Evolutionary conservation across 2,329 filamentous ascomycete genomes (phyloP).

Genomic region (Phyllachora maydis): DNA sequence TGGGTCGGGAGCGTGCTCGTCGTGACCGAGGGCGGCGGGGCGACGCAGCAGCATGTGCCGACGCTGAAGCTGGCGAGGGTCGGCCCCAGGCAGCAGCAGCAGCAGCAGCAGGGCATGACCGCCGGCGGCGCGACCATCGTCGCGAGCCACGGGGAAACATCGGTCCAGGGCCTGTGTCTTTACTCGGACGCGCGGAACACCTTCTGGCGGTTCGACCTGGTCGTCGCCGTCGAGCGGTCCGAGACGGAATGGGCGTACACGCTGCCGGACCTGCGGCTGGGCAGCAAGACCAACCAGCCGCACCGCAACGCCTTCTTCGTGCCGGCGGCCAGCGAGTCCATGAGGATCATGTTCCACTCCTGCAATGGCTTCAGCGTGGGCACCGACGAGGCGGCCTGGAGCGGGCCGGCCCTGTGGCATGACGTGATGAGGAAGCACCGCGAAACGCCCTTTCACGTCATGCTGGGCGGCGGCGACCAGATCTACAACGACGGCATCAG

Average conservation of each 20-base stretch:
- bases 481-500: conserved; percentile 92
- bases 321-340: conserved; percentile 62
- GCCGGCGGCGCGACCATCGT: conserved; percentile 1
- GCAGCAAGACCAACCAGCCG: conserved; percentile 31
- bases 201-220: conserved; percentile 82
- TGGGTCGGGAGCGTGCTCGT: conserved; percentile 82
- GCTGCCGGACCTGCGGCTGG: conserved; percentile 44
- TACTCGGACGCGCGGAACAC: conserved; percentile 50
- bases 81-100: conserved; percentile 10
- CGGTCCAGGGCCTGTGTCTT: conserved; percentile 35
- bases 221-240: conserved; percentile 47
- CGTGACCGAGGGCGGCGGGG: conserved; percentile 52
- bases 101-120: conserved; percentile 8
- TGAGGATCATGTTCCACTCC: conserved; percentile 98
- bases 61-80: conserved; percentile 27
- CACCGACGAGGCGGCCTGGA: conserved; percentile 69
- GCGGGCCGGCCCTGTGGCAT: conserved; percentile 85
- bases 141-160: conserved; percentile 5
- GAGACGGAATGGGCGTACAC: conserved; percentile 67
- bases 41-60: conserved; percentile 35
- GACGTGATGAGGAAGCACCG: conserved; percentile 73
- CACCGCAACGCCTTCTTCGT: conserved; percentile 60
- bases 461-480: conserved; percentile 86
- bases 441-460: conserved; percentile 75
- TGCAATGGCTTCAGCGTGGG: conserved; percentile 92